Evolutionary conservation across 2,329 filamentous ascomycete species (phyloP).

Genomic region (Byssochlamys sp.): DNA sequence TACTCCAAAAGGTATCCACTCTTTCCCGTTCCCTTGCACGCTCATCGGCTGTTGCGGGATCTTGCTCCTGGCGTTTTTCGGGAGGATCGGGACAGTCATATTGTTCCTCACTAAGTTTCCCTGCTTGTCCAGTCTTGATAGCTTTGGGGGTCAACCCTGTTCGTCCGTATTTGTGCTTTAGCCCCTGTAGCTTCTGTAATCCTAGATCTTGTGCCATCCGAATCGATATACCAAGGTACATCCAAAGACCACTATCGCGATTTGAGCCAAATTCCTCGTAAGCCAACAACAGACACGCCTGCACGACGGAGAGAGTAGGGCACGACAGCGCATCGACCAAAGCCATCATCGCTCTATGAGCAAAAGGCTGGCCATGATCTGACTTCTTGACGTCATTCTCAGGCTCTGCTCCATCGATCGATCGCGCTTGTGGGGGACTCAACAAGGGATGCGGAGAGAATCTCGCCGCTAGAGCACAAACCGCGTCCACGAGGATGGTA

Average conservation of each 20-base stretch:
- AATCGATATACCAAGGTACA: slow-evolving; percentile 82
- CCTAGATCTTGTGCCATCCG: slow-evolving; percentile 73
- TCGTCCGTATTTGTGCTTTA: slow-evolving; percentile 48
- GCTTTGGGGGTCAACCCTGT: slow-evolving; percentile 48
- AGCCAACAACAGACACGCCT: slow-evolving; percentile 71
- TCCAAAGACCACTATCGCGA: slow-evolving; percentile 83
- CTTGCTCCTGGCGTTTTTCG: slow-evolving; percentile 14
- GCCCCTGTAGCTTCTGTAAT: slow-evolving; percentile 68
- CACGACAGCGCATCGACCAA: slow-evolving; percentile 75
- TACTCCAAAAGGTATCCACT: slow-evolving; percentile 80
- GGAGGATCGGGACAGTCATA: slow-evolving; percentile 34
- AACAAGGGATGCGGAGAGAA: slow-evolving; percentile 58
- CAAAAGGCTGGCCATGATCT: slow-evolving; percentile 67
- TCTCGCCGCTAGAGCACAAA: slow-evolving; percentile 70
- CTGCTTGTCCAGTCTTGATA: slow-evolving; percentile 38
- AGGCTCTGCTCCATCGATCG: slow-evolving; percentile 33
- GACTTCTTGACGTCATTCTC: slow-evolving; percentile 37
- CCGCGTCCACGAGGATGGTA: slow-evolving; percentile 74
- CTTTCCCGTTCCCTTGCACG: slow-evolving; percentile 66
- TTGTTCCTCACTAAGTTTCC: slow-evolving; percentile 35
- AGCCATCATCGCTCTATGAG: slow-evolving; percentile 70
- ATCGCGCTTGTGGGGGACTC: slow-evolving; percentile 42
- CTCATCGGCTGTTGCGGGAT: slow-evolving; percentile 46
- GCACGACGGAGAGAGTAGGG: slow-evolving; percentile 71
- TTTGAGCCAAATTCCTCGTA: slow-evolving; percentile 84